Evolutionary conservation across 1,284 basidiomycete genomes (phyloP).

Genomic region (Wallemia hederae): DNA sequence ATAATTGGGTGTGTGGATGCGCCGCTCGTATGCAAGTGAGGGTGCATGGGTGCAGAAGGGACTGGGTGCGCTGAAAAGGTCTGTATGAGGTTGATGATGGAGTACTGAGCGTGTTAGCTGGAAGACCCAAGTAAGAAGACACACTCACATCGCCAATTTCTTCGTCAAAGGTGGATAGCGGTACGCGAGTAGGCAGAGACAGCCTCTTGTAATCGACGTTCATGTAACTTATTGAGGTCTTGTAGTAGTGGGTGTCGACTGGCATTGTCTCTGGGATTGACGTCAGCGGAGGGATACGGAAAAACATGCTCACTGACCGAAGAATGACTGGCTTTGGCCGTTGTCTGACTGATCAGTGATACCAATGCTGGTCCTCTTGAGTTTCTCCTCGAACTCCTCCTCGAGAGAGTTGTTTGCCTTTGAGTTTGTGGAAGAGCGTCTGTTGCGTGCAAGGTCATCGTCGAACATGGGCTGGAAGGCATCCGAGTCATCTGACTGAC

Average conservation of each 20-base stretch:
- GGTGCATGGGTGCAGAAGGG: conserved; percentile 43
- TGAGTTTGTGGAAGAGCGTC: neutral
- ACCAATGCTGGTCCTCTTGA: conserved; percentile 1
- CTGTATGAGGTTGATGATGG: conserved; percentile 62
- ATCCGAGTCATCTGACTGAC: neutral
- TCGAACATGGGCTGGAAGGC: neutral
- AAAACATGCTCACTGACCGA: conserved; percentile 7
- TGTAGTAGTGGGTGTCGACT: conserved; percentile 78
- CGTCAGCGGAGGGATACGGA: conserved; percentile 21
- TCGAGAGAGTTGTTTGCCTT: neutral
- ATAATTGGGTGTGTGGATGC: conserved; percentile 72
- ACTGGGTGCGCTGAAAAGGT: conserved; percentile 38
- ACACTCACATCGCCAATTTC: conserved; percentile 74
- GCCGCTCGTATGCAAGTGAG: conserved; percentile 76
- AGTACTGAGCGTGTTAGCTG: conserved; percentile 31
- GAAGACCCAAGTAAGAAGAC: conserved; percentile 1
- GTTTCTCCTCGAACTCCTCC: conserved; percentile 18
- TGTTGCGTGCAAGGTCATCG: neutral
- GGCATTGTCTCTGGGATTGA: conserved; percentile 18
- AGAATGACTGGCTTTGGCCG: neutral
- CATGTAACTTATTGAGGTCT: conserved; percentile 43
- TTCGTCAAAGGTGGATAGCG: conserved; percentile 54
- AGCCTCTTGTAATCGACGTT: conserved; percentile 23
- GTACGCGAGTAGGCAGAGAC: conserved; percentile 55
- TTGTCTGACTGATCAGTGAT: neutral